A percentile compares a stretch with the other conserved stretches of the same genome.
These are phyloP conservation scores for Angophora floribunda DNA, from an alignment of 345 rosid genomes.

Conservation along the genomic window DNA sequence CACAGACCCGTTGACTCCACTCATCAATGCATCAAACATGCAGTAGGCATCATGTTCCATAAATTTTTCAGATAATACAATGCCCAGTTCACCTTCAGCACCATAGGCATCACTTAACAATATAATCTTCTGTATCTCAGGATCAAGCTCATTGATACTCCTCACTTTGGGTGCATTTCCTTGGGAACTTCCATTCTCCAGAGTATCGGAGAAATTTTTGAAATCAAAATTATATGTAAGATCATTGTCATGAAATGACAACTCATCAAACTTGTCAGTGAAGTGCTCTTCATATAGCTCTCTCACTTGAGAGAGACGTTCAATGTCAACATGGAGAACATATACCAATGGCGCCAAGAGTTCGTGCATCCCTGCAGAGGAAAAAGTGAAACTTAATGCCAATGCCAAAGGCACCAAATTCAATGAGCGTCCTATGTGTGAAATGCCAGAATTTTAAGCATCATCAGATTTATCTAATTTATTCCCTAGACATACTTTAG, in stretches of 20 bases:
- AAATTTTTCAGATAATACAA: constrained; percentile 90
- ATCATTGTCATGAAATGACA: constrained; percentile 71
- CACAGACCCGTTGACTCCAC: constrained; percentile 62
- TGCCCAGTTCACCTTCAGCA: constrained; percentile 96
- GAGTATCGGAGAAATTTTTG: constrained; percentile 55
- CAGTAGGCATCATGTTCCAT: constrained; percentile 98
- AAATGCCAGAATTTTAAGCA: neutral
- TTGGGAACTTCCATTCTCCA: constrained; percentile 38
- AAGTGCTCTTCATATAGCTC: constrained; percentile 76
- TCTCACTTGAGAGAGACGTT: constrained; percentile 74
- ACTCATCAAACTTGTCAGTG: constrained; percentile 78
- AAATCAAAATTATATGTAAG: constrained; percentile 72
- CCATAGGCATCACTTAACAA: constrained; percentile 86
- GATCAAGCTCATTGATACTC: constrained; percentile 78
- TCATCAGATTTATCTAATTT: neutral
- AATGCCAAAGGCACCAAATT: neutral
- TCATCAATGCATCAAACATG: constrained; percentile 96
- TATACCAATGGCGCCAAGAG: constrained; percentile 88
- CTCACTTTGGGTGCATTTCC: constrained; percentile 35
- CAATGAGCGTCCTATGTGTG: neutral
- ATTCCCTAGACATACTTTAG: neutral
- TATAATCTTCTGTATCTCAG: constrained; percentile 58
- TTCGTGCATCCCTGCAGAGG: constrained; percentile 82
- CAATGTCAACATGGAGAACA: constrained; percentile 86
- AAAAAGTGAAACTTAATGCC: neutral